Percentiles rank a stretch among this genome's conserved stretches.
phyloP scores from a whole-genome alignment of 768 basidiomycete genomes.

The Hortiboletus flavorubellus region DNA sequence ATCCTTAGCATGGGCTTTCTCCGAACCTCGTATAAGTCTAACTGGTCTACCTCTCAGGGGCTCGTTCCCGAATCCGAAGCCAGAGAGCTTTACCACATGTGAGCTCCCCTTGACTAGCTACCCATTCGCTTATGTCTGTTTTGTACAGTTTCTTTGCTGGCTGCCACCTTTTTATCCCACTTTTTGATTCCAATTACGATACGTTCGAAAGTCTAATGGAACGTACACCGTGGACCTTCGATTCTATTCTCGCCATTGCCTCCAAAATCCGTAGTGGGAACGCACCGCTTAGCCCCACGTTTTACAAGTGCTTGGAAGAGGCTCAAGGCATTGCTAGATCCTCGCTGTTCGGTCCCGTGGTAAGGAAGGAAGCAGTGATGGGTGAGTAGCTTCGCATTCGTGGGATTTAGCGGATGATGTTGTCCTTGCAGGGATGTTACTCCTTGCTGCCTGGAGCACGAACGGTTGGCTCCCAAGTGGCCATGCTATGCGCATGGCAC shows the following conservation, averaged over 20 bases:
- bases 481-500: constrained; percentile 94
- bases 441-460: constrained; percentile 90
- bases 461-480: constrained; percentile 95
- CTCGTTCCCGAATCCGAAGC: constrained; percentile 85
- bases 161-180: constrained; percentile 93
- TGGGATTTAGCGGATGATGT: constrained; percentile 2
- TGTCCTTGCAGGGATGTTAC: constrained; percentile 66
- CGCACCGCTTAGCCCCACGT: constrained; percentile 78
- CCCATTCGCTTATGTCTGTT: constrained; percentile 2
- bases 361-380: constrained; percentile 93
- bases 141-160: constrained; percentile 84
- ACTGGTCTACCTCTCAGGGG: constrained; percentile 45
- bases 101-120: constrained; percentile 28
- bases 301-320: constrained; percentile 90
- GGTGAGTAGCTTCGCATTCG: constrained; percentile 42
- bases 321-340: constrained; percentile 94
- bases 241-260: constrained; percentile 89
- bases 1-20: neutral
- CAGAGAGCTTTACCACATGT: constrained; percentile 90
- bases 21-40: neutral
- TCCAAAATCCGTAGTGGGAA: constrained; percentile 90
- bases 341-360: constrained; percentile 89
- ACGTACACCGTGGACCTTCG: constrained; percentile 94
- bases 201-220: constrained; percentile 90
- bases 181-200: constrained; percentile 92